Evolutionary conservation across 148 eudicot genomes (phyloP).

Genomic region (Limonium bicolor): DNA sequence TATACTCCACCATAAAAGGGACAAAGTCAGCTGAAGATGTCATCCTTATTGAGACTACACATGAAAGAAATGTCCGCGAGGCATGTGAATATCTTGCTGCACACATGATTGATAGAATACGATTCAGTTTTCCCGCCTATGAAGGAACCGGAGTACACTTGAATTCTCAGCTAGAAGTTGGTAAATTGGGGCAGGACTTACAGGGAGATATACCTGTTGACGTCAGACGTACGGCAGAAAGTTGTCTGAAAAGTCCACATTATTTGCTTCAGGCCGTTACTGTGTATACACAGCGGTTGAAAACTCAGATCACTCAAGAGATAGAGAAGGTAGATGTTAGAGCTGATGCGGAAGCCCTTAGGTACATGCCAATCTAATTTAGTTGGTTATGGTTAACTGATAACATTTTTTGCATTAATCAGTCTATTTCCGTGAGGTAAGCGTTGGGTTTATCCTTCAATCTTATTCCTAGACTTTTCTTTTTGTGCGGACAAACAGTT

Average conservation of each 20-base stretch:
- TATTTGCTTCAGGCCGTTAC: slow-evolving; percentile 75
- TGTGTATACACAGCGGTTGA: slow-evolving; percentile 66
- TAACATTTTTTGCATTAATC: no score
- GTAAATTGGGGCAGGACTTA: slow-evolving; percentile 65
- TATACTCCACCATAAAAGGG: slow-evolving; percentile 74
- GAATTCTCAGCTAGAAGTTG: slow-evolving; percentile 70
- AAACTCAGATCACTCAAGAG: slow-evolving; percentile 47
- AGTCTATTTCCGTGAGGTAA: no score
- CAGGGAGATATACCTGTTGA: slow-evolving; percentile 71
- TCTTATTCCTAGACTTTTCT: no score
- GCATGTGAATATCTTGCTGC: slow-evolving; percentile 76
- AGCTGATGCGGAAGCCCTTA: slow-evolving; percentile 96
- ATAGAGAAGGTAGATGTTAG: slow-evolving; percentile 91
- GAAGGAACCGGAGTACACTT: slow-evolving; percentile 83
- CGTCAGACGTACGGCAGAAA: slow-evolving; percentile 48
- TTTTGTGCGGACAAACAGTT: no score
- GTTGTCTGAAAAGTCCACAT: slow-evolving; percentile 78
- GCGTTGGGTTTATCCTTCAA: no score
- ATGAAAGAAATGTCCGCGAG: slow-evolving; percentile 72
- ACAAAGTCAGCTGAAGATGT: slow-evolving; percentile 74
- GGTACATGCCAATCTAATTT: no score
- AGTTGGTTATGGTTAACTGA: no score
- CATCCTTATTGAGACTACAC: slow-evolving; percentile 83
- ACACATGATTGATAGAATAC: slow-evolving; percentile 64
- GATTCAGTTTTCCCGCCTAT: slow-evolving; percentile 82